A percentile compares a stretch with the other conserved stretches of the same genome.
These are phyloP conservation scores for Schwanniomyces yamadae DNA, from an alignment of 805 yeast genomes.

Conservation along the genomic window DNA sequence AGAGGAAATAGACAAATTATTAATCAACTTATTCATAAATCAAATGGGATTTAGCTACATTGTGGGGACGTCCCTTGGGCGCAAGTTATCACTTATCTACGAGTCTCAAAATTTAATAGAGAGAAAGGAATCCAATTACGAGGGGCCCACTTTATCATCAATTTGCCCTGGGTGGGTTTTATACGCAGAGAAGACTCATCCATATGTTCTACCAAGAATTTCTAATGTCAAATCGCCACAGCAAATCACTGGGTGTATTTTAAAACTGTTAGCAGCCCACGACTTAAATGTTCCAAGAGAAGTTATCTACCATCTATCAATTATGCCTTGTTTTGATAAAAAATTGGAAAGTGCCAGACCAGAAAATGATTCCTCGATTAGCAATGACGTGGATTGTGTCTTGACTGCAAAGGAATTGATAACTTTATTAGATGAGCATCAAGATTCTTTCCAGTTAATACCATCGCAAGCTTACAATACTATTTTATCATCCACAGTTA, in stretches of 20 bases:
- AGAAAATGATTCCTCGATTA: constrained; percentile 42
- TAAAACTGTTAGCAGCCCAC: constrained; percentile 53
- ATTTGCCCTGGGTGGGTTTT: constrained; percentile 96
- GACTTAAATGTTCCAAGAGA: constrained; percentile 28
- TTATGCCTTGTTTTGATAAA: constrained; percentile 98
- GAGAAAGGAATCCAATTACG: constrained; percentile 29
- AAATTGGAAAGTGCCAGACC: constrained; percentile 91
- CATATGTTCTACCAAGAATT: constrained; percentile 68
- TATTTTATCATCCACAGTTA: constrained; percentile 6
- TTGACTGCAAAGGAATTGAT: constrained; percentile 86
- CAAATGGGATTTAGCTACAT: constrained; percentile 68
- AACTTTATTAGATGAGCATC: constrained; percentile 61
- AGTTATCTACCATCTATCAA: constrained; percentile 71
- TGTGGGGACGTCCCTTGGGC: constrained; percentile 82
- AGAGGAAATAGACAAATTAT: constrained; percentile 56
- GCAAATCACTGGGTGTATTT: constrained; percentile 80
- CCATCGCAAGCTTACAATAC: constrained; percentile 15
- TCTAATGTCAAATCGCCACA: constrained; percentile 86
- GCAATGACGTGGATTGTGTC: constrained; percentile 84
- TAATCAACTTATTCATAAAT: constrained; percentile 56
- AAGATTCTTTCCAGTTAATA: constrained; percentile 32
- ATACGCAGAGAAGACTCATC: constrained; percentile 94
- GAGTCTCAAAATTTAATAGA: constrained; percentile 44
- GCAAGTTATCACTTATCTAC: constrained; percentile 58
- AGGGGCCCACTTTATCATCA: constrained; percentile 61